Conservation (phyloP, 441 rosid species). For the Daphne laureola region DNA sequence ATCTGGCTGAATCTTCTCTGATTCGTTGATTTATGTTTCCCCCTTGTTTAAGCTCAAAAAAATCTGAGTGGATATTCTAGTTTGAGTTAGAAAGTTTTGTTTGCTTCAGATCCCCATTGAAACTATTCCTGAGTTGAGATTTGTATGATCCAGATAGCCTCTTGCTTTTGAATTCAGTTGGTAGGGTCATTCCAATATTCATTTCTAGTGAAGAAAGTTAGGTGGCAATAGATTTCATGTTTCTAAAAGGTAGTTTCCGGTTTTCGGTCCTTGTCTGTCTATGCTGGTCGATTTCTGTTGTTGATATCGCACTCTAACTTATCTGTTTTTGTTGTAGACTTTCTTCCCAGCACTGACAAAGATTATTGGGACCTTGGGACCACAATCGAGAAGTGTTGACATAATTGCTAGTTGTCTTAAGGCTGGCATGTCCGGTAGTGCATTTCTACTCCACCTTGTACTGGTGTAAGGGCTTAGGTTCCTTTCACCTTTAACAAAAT, state of each 20-base stretch:
- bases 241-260: background rate
- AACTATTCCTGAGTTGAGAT: no score
- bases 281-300: background rate
- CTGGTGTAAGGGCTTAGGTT: background rate
- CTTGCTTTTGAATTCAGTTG: no score
- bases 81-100: no score
- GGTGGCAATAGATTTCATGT: no score
- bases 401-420: conserved; percentile 30
- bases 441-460: background rate
- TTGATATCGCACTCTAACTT: background rate
- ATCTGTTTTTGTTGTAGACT: conserved; percentile 18
- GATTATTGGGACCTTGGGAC: conserved; percentile 45
- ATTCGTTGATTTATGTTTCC: no score
- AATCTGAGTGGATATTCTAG: no score
- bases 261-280: conserved; percentile 1
- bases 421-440: conserved; percentile 46
- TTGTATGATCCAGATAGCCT: no score
- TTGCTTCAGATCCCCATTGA: no score
- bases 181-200: no score
- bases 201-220: no score
- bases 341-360: conserved; percentile 49
- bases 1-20: no score
- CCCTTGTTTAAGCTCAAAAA: no score
- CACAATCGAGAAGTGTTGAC: conserved; percentile 28
- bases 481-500: background rate